Evolutionary conservation across 2,329 filamentous ascomycete genomes (phyloP), one percentile per base, ranked within the genome.

Genomic region (Aspergillus transmontanensis): DNA sequence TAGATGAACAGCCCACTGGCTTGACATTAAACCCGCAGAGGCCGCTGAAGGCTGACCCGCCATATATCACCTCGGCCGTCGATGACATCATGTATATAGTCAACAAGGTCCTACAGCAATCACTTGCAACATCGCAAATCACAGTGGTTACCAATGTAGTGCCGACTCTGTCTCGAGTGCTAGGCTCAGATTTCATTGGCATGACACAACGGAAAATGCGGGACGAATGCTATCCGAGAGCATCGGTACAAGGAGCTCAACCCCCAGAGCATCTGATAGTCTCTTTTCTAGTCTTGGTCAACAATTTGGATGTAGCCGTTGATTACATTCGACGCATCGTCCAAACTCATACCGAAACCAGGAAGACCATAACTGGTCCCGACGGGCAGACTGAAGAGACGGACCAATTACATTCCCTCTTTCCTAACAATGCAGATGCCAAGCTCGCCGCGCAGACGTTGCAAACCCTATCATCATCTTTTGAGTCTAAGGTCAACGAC

Each of bases 1-100:
- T 99, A 53, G 95, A 99, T 74, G 96, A 99, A 76, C 86, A 89
- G 23, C 95, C 95, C 0, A 80, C 85, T 0, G 93, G 93, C 23
- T 82, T 99, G 23, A 91, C 91, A 0, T 83, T 99, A 39, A 92
- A 89, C 73, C 83, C 90, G 48, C 89, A 85, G 72, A 91, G 85
- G 72, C 84, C 90, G 4, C 83, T 97, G 50, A 87, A 90, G 58
- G 86, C 89, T 62, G 93, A 93, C 70, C 87, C 93, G 3, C 95
- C 95, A 0, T 96, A 92, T 73, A 97, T 99, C 71, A 94, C 95
- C 50, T 93, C 94, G 2, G 94, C 94, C 0, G 94, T 99, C 10
- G 95, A 99, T 81, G 95, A 97, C 80, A 93, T 98, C 73, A 98
- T 99, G 94, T 99, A 98, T 79, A 97, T 99, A 71, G 92, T 97